Conservation (phyloP, 495 filamentous ascomycete species). For the Lophiotrema nucula region DNA sequence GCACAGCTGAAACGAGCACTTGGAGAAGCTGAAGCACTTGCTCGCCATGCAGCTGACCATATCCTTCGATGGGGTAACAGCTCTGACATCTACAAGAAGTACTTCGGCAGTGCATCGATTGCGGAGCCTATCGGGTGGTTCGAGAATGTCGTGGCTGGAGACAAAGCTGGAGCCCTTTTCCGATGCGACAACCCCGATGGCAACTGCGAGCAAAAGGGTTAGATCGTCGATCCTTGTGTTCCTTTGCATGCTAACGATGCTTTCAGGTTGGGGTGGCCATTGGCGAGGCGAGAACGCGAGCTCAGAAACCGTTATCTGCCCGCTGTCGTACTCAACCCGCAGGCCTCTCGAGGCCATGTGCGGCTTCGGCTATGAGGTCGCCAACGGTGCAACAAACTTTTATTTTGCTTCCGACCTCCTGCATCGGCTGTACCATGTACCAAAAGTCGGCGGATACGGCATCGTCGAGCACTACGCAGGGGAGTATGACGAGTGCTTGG, state of each 20-base stretch:
- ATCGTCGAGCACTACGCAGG: slow-evolving; percentile 58
- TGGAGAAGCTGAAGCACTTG: slow-evolving; percentile 49
- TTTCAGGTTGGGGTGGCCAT: slow-evolving; percentile 57
- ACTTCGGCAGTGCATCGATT: slow-evolving; percentile 54
- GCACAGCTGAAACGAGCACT: slow-evolving; percentile 50
- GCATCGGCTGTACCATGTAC: slow-evolving; percentile 57
- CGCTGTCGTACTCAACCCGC: slow-evolving; percentile 51
- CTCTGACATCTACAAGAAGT: slow-evolving; percentile 55
- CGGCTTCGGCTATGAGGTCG: slow-evolving; percentile 53
- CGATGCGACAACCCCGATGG: slow-evolving; percentile 60
- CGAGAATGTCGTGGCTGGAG: slow-evolving; percentile 50
- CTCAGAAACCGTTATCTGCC: slow-evolving; percentile 61
- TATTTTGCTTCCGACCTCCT: slow-evolving; percentile 59
- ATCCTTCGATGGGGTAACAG: slow-evolving; percentile 52
- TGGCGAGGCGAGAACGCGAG: slow-evolving; percentile 59
- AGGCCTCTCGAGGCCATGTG: slow-evolving; percentile 54
- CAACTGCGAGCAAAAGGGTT: slow-evolving; percentile 50
- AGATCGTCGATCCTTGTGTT: not conserved
- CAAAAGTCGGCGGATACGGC: slow-evolving; percentile 49
- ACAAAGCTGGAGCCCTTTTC: slow-evolving; percentile 51
- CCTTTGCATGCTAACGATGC: not conserved
- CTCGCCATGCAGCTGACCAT: slow-evolving; percentile 48
- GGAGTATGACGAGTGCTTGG: slow-evolving; percentile 49
- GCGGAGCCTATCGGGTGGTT: slow-evolving; percentile 54
- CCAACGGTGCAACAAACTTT: slow-evolving; percentile 48